Base-by-base conservation (phyloP, 495 filamentous ascomycete species). In the Saxophila tyrrhenica region DNA sequence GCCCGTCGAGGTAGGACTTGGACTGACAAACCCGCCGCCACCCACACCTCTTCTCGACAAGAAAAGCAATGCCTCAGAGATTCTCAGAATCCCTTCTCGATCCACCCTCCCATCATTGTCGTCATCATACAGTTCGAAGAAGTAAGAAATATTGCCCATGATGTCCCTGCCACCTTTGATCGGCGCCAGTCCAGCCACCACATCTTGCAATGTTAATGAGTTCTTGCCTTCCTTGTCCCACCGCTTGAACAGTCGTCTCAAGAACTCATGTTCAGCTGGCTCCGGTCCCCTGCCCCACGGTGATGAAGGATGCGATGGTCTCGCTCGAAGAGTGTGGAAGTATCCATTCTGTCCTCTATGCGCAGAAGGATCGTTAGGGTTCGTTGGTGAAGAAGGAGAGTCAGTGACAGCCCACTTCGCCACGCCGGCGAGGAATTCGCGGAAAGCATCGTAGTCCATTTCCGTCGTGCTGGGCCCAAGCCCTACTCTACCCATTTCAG, bases 41-140 rank as follows among this genome's bases (percentile, higher is more conserved):
- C 8, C 13, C n/a, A 95, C 77, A 0, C 90, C 92, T 51, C 89
- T 72, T 7, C 92, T 78, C 1, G 88, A 94, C 3, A 98, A 79
- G 72, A 98, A 98, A 2, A 98, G 73, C 29, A 98, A 73, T 0
- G 89, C 89, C 70, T 98, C 92, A 0, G 89, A 95, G 58, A 97
- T 96, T 50, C 89, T 78, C 43, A 98, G 71, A 53, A 98, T 97
- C 17, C 92, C 92, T 68, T 98, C 92, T 2, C 94, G 82, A 68
- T 98, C 92, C n/a, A 98, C 89, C 58, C 80, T 85, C 7, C 94
- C 92, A 67, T 94, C 87, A 1, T 83, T 80, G 64, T 87, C 83
- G 60, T 98, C 91, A 66, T 97, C 94, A 64, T 97, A 95, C 0
- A 98, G 78, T 64, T 95, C 83, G 61, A 97, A 98, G 70, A 97